A percentile compares a stretch with the other conserved stretches of the same genome.
phyloP scores from a whole-genome alignment of 2,329 filamentous ascomycete genomes.

The Arthrobotrys musiformis region DNA sequence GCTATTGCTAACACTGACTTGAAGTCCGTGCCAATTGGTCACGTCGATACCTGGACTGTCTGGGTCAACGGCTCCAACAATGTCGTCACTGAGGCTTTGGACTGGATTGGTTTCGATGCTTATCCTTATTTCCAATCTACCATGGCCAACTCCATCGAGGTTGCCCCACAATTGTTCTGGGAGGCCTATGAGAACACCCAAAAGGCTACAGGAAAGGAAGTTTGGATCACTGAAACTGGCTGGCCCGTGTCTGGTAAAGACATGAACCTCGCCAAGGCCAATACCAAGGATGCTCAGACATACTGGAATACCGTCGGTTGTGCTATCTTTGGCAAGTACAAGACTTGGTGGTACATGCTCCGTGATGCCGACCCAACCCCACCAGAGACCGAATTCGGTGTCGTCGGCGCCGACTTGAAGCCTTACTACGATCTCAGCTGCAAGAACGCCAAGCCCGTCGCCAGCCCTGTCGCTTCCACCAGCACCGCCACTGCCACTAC shows the following conservation, averaged over 20 bases:
- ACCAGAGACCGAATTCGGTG: slow-evolving; percentile 76
- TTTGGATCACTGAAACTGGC: slow-evolving; percentile 91
- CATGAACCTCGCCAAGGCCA: slow-evolving; percentile 73
- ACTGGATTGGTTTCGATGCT: slow-evolving; percentile 85
- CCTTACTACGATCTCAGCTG: slow-evolving; percentile 75
- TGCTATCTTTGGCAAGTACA: slow-evolving; percentile 71
- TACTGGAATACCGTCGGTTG: slow-evolving; percentile 86
- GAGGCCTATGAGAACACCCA: slow-evolving; percentile 72
- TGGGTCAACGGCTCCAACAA: slow-evolving; percentile 79
- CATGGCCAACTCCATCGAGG: slow-evolving; percentile 73
- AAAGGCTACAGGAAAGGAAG: slow-evolving; percentile 72
- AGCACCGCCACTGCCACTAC: neutral
- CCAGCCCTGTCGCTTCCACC: slow-evolving; percentile 37
- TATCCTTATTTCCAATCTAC: slow-evolving; percentile 85
- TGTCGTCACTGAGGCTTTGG: slow-evolving; percentile 74
- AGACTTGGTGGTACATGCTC: slow-evolving; percentile 81
- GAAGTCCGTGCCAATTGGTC: slow-evolving; percentile 73
- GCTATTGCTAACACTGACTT: slow-evolving; percentile 73
- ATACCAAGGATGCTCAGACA: slow-evolving; percentile 74
- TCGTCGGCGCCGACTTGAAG: slow-evolving; percentile 70
- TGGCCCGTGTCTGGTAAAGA: slow-evolving; percentile 79
- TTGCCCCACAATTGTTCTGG: slow-evolving; percentile 75
- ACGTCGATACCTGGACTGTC: slow-evolving; percentile 89
- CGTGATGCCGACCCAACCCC: slow-evolving; percentile 72
- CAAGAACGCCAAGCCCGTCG: slow-evolving; percentile 61